Conservation (phyloP, 495 filamentous ascomycete species). For the Lophium mytilinum region DNA sequence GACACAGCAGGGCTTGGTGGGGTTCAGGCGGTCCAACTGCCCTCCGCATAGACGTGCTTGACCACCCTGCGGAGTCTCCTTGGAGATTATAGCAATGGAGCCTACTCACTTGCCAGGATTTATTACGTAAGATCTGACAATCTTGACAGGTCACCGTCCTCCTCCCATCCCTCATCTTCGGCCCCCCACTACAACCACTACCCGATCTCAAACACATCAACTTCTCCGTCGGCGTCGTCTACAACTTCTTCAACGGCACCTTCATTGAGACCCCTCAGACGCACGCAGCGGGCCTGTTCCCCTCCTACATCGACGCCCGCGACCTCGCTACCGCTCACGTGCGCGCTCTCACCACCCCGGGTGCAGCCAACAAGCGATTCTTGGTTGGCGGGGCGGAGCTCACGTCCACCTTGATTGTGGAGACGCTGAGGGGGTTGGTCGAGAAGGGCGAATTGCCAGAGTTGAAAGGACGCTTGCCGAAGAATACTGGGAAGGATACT, state of each 20-base stretch:
- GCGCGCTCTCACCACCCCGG: conserved; percentile 23
- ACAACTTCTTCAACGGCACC: conserved; percentile 32
- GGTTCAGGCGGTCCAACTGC: too few species aligned
- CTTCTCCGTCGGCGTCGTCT: conserved; percentile 29
- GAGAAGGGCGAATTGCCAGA: conserved; percentile 20
- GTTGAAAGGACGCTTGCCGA: conserved; percentile 30
- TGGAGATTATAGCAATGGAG: too few species aligned
- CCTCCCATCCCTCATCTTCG: conserved; percentile 25
- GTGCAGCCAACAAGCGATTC: conserved; percentile 25
- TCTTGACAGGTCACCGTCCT: conserved; percentile 27
- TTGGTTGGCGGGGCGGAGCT: conserved; percentile 22
- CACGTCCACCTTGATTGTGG: conserved; percentile 22
- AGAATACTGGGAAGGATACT: conserved; percentile 27
- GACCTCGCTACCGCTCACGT: conserved; percentile 31
- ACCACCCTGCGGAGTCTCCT: too few species aligned
- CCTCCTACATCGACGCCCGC: conserved; percentile 30
- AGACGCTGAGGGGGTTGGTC: conserved; percentile 21
- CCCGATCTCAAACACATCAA: conserved; percentile 27
- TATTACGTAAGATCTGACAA: too few species aligned
- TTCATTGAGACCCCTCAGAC: conserved; percentile 29
- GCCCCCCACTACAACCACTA: conserved; percentile 25
- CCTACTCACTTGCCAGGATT: too few species aligned
- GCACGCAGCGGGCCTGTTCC: conserved; percentile 26
- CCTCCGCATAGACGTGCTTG: too few species aligned
- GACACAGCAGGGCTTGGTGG: too few species aligned